Base-by-base conservation (phyloP, 768 basidiomycete genomes). In the Paxillus ammoniavirescens region DNA sequence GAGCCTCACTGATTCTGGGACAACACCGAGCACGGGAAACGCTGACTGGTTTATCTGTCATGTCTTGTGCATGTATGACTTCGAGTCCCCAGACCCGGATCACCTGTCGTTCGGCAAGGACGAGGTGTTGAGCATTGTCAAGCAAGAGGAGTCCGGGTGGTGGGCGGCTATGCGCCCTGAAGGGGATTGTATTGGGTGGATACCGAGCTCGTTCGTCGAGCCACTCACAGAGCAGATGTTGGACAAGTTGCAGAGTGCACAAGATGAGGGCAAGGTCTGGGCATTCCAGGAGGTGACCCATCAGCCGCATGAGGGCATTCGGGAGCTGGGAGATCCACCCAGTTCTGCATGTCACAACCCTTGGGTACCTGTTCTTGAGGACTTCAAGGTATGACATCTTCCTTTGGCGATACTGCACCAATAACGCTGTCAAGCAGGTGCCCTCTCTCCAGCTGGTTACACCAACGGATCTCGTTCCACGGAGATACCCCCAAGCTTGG, bases 111-210 rank as follows among this genome's bases (percentile, higher is more conserved):
- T 91, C 67, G 69, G 69, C 38, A 80, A 80, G 70, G 81, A 82
- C 56, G 89, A 91, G 57, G 79, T 90, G 18, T 69, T 92, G 28
- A 78, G 81, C 21, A 73, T 91, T 48, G 74, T 91, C 42, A 83
- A 82, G 67, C 76, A 81, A 66, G 87, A 90, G 66, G 75, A 78
- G 12, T 80, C 83, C 2, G 89, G 90, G 9, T 91, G 89, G 89
- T 91, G 89, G 87, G 89, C 86, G 17, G 90, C 89, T 17, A 79
- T 87, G 70, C 75, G 82, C 21, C 69, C 70, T 10, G 75, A 75
- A 36, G 79, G 78, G 12, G 72, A 77, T 46, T 65, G 69, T 33
- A 75, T 88, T 31, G 87, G 89, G 43, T 91, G 90, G 90, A 83
- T 91, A 54, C 89, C 89, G 9, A 78, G 82, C 57, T 81, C 84